Evolutionary conservation across 179 eudicot species (phyloP).

Genomic region (Corrigiola litoralis): DNA sequence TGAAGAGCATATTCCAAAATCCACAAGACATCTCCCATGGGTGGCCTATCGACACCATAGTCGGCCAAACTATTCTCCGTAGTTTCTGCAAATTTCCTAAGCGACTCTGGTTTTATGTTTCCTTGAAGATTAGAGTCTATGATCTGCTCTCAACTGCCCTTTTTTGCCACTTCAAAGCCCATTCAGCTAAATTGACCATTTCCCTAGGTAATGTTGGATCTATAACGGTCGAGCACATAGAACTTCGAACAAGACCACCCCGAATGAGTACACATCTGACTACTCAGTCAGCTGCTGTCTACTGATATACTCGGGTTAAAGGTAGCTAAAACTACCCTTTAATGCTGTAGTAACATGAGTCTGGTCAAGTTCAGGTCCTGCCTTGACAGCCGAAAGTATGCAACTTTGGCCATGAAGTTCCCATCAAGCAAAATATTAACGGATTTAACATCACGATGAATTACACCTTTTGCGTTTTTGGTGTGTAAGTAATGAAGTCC

Average conservation of each 20-base stretch:
- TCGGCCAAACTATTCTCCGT: constrained; percentile 50
- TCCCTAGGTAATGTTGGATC: constrained; percentile 45
- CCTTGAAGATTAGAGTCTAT: constrained; percentile 32
- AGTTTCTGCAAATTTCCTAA: constrained; percentile 43
- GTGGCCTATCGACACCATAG: constrained; percentile 43
- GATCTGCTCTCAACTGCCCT: constrained; percentile 39
- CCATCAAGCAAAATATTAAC: constrained; percentile 44
- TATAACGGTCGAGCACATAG: constrained; percentile 43
- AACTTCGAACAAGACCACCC: constrained; percentile 47
- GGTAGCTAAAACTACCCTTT: constrained; percentile 49
- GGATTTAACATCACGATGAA: constrained; percentile 44
- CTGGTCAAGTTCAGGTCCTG: constrained; percentile 41
- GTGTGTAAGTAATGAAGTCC: constrained; percentile 53
- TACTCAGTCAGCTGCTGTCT: constrained; percentile 50
- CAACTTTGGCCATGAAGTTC: constrained; percentile 45
- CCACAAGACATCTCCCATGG: constrained; percentile 54
- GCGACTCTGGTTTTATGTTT: constrained; percentile 34
- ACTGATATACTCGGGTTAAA: constrained; percentile 48
- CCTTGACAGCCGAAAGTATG: constrained; percentile 43
- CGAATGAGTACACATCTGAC: constrained; percentile 50
- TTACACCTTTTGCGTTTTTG: constrained; percentile 36
- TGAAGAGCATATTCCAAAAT: constrained; percentile 45
- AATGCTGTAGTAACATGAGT: constrained; percentile 53
- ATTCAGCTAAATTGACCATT: constrained; percentile 45
- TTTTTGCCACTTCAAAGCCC: constrained; percentile 48